Conservation (phyloP, 75 land plant genomes). For the Chamaecyparis obtusa region DNA sequence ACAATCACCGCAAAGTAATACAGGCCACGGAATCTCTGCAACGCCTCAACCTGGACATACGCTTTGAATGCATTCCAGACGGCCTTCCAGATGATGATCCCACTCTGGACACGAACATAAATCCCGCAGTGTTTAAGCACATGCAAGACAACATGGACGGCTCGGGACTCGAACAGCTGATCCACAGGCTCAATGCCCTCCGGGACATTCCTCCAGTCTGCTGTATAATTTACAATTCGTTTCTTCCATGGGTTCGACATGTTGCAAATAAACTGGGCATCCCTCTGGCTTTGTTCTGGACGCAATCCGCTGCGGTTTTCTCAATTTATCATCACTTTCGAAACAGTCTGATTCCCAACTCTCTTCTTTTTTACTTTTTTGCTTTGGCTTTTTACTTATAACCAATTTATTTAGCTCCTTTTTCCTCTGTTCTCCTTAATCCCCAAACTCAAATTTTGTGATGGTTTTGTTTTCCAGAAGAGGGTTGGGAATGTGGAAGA, state of each 20-base stretch:
- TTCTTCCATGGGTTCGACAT: slow-evolving; percentile 10
- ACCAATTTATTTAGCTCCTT: too few species aligned
- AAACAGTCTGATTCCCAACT: neutral
- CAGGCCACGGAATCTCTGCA: slow-evolving; percentile 5
- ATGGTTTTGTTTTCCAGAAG: neutral
- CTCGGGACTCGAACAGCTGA: neutral
- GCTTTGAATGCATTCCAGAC: slow-evolving; percentile 6
- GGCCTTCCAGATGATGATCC: neutral
- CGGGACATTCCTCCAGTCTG: neutral
- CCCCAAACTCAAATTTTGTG: neutral
- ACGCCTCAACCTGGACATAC: neutral
- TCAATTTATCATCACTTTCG: slow-evolving; percentile 5
- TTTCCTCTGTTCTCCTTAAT: too few species aligned
- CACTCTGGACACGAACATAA: neutral
- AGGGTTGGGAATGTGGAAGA: neutral
- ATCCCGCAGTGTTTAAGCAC: neutral
- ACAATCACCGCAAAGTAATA: neutral
- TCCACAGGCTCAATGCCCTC: neutral
- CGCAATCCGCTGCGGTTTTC: slow-evolving; percentile 11
- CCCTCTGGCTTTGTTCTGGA: slow-evolving; percentile 11
- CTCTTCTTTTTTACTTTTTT: neutral
- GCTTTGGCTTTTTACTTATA: too few species aligned
- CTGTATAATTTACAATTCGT: slow-evolving; percentile 10
- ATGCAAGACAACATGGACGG: neutral
- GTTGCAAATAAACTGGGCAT: slow-evolving; percentile 10